phyloP scores from a whole-genome alignment of 2,329 filamentous ascomycete genomes.

The Sporothrix phasma region DNA sequence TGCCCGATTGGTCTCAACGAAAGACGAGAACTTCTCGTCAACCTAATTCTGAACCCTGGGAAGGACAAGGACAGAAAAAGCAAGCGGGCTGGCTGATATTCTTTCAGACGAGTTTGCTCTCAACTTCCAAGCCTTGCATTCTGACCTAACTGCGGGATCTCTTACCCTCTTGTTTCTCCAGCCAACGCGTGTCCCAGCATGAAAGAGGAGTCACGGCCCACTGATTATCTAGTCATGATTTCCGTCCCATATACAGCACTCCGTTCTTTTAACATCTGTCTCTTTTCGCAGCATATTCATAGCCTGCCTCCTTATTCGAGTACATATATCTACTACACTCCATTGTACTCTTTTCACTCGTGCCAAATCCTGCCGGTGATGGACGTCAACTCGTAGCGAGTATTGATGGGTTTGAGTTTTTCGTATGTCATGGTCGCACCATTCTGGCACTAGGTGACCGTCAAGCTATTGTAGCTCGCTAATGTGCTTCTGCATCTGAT shows the following conservation, averaged over 20 bases:
- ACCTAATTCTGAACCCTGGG: conserved; percentile 1
- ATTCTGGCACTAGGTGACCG: no score
- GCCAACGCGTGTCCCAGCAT: neutral
- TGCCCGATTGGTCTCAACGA: neutral
- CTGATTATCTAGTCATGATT: neutral
- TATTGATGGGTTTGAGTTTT: no score
- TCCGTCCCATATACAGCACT: neutral
- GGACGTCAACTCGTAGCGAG: neutral
- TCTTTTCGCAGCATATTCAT: conserved; percentile 1
- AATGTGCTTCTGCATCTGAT: neutral
- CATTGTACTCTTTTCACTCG: neutral
- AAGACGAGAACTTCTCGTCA: neutral
- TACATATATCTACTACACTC: neutral
- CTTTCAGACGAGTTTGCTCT: neutral
- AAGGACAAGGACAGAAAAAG: neutral
- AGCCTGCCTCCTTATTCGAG: neutral
- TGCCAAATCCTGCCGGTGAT: neutral
- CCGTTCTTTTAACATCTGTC: neutral
- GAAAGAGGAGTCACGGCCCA: conserved; percentile 3
- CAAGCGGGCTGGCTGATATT: neutral
- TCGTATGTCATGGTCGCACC: neutral
- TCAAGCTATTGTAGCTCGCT: no score
- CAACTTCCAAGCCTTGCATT: no score
- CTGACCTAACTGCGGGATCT: no score
- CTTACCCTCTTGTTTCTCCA: neutral